These are phyloP conservation scores for Phyllosticta capitalensis DNA, from an alignment of 2,329 filamentous ascomycete species.

Conservation along the genomic window DNA sequence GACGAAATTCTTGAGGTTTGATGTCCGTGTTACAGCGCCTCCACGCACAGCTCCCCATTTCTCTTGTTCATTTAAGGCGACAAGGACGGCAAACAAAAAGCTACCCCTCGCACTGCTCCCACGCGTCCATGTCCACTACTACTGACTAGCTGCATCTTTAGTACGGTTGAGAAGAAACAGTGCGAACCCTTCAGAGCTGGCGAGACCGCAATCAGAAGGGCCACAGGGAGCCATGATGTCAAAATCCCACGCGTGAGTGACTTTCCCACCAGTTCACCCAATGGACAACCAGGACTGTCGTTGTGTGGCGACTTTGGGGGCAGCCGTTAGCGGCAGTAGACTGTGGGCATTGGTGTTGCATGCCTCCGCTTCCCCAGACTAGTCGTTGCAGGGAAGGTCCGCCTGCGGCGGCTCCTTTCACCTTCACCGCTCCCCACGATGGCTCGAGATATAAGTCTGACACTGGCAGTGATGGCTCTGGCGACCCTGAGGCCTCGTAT, in stretches of 20 bases:
- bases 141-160: neutral
- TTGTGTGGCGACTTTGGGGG: neutral
- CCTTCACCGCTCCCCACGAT: neutral
- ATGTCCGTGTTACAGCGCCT: too few relatives aligned
- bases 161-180: neutral
- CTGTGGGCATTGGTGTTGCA: neutral
- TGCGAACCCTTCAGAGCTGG: neutral
- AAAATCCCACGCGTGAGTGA: neutral
- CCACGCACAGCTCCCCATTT: too few relatives aligned
- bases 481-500: neutral
- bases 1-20: too few relatives aligned
- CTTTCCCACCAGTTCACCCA: neutral
- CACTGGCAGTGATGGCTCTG: neutral
- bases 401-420: neutral
- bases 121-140: neutral
- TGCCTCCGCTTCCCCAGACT: neutral
- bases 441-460: neutral
- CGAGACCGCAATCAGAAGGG: neutral
- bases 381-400: neutral
- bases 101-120: neutral
- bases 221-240: neutral
- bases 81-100: neutral
- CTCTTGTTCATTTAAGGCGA: neutral
- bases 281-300: neutral
- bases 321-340: neutral